These are phyloP conservation scores for Boletellus deceptivus DNA, from an alignment of 1,284 basidiomycete species.

Conservation along the genomic window DNA sequence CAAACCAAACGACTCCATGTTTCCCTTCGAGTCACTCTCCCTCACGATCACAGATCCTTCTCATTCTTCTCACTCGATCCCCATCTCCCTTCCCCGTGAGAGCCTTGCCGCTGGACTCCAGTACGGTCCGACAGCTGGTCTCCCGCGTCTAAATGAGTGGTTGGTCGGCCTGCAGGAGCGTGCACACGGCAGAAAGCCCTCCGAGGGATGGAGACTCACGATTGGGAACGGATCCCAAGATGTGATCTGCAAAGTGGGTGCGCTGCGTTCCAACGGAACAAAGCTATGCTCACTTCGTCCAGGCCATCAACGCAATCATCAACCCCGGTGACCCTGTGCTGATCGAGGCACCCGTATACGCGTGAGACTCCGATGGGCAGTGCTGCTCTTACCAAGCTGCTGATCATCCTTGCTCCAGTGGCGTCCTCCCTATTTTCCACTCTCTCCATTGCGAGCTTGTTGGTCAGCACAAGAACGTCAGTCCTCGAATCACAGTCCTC, in stretches of 20 bases:
- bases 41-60: slow-evolving; percentile 53
- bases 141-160: slow-evolving; percentile 64
- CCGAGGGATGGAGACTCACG: slow-evolving; percentile 72
- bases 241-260: slow-evolving; percentile 75
- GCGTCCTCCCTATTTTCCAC: slow-evolving; percentile 63
- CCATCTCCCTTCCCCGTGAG: slow-evolving; percentile 51
- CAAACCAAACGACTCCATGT: slow-evolving; percentile 87
- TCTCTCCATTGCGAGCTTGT: slow-evolving; percentile 61
- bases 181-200: slow-evolving; percentile 56
- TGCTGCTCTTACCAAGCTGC: slow-evolving; percentile 9
- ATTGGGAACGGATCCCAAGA: slow-evolving; percentile 88
- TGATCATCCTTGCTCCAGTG: slow-evolving; percentile 39
- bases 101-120: slow-evolving; percentile 69
- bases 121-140: slow-evolving; percentile 76
- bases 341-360: slow-evolving; percentile 86
- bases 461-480: slow-evolving; percentile 42
- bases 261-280: not conserved
- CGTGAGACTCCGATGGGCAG: slow-evolving; percentile 45
- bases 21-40: too few relatives aligned
- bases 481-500: not conserved
- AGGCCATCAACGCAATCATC: slow-evolving; percentile 61
- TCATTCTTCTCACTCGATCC: slow-evolving; percentile 42
- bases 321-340: slow-evolving; percentile 83
- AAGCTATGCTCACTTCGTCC: slow-evolving; percentile 10
- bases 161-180: slow-evolving; percentile 64